A percentile compares a stretch with the other conserved stretches of the same genome.
phyloP scores from a whole-genome alignment of 2,329 filamentous ascomycete species.

The Sclerotinia sclerotiorum region DNA sequence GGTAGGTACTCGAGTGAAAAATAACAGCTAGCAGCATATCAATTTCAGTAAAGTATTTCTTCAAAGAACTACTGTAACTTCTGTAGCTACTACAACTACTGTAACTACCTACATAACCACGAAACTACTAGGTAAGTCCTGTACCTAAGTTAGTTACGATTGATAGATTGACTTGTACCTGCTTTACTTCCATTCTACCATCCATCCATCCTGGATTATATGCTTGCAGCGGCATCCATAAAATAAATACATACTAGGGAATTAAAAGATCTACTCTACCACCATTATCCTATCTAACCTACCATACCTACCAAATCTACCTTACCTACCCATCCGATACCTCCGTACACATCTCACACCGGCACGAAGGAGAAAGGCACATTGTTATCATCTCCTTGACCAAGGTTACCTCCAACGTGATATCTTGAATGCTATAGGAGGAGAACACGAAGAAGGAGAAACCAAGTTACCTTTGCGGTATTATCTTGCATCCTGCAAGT shows the following conservation, averaged over 20 bases:
- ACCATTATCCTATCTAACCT: neutral
- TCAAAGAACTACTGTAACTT: neutral
- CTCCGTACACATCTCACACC: neutral
- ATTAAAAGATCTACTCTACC: conserved; percentile 3
- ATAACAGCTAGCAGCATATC: neutral
- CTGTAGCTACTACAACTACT: neutral
- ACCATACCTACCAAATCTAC: neutral
- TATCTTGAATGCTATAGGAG: neutral
- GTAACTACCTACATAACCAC: neutral
- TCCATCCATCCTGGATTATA: too few species aligned
- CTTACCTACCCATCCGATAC: neutral
- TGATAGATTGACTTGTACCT: neutral
- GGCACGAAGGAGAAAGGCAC: neutral
- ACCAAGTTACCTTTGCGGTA: neutral
- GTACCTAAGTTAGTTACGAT: too few species aligned
- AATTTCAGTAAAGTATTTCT: neutral
- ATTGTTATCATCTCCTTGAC: neutral
- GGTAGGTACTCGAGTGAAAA: neutral
- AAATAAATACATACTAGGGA: conserved; percentile 1
- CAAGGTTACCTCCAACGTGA: neutral
- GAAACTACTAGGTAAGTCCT: neutral
- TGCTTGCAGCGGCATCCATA: conserved; percentile 13
- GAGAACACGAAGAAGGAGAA: neutral
- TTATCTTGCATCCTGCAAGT: conserved; percentile 13
- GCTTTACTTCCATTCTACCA: neutral